Evolutionary conservation across 2,329 filamentous ascomycete genomes (phyloP).

Genomic region (Trichothecium sympodiale): DNA sequence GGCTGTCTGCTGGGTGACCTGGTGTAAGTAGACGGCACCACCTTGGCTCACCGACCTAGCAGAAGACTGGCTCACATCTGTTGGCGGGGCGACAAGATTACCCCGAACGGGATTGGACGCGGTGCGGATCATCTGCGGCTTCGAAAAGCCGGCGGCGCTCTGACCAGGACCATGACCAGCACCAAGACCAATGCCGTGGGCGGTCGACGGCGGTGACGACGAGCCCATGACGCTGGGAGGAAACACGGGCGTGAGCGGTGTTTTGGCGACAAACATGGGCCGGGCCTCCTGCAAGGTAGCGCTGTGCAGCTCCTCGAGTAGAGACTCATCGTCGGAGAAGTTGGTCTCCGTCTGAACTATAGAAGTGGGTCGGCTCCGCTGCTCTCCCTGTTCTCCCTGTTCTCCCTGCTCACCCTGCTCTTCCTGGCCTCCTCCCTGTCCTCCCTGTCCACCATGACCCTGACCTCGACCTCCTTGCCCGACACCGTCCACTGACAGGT

Average conservation of each 20-base stretch:
- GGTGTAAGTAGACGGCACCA: constrained; percentile 44
- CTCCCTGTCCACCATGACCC: too few species aligned
- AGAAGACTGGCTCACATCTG: constrained; percentile 33
- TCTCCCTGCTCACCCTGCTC: constrained; percentile 7
- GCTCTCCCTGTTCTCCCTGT: too few species aligned
- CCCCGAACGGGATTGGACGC: constrained; percentile 36
- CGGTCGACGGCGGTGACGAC: background rate
- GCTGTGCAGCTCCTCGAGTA: constrained; percentile 76
- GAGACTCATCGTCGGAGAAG: constrained; percentile 61
- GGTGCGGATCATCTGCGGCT: constrained; percentile 27
- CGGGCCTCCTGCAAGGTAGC: constrained; percentile 78
- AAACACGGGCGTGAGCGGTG: constrained; percentile 62
- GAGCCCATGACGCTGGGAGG: constrained; percentile 15
- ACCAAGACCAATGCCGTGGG: background rate
- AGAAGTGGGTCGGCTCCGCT: constrained; percentile 2
- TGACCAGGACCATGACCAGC: background rate
- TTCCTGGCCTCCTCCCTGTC: too few species aligned
- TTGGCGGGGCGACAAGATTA: constrained; percentile 28
- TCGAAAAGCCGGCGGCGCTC: background rate
- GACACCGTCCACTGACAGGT: constrained; percentile 23
- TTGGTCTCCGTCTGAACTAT: constrained; percentile 26
- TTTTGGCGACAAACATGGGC: constrained; percentile 67
- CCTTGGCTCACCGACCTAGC: constrained; percentile 42
- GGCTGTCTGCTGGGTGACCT: constrained; percentile 34
- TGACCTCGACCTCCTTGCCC: too few species aligned